phyloP scores from a whole-genome alignment of 2,329 filamentous ascomycete genomes.

The Epichloe sibirici region DNA sequence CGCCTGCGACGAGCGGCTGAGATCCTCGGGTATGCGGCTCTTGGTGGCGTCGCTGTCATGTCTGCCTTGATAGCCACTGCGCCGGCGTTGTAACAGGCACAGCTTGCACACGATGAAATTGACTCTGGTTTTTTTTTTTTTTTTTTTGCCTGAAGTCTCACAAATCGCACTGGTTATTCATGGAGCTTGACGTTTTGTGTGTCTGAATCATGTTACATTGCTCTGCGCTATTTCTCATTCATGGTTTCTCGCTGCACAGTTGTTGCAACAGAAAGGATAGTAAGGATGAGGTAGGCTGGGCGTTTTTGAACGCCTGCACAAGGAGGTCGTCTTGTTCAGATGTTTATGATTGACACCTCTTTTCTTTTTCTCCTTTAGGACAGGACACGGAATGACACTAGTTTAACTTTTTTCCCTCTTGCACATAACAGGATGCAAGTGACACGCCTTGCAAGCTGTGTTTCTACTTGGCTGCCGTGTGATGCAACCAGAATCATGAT shows the following conservation, averaged over 20 bases:
- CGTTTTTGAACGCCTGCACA: neutral
- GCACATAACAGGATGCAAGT: neutral
- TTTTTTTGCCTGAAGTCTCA: neutral
- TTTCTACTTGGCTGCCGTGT: too few species aligned
- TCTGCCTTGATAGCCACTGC: constrained; percentile 27
- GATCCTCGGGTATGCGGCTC: constrained; percentile 22
- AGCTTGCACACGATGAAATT: neutral
- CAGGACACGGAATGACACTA: neutral
- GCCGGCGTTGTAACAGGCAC: constrained; percentile 13
- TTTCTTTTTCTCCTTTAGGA: neutral
- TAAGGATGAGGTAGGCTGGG: neutral
- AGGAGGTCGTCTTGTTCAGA: neutral
- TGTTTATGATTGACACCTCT: neutral
- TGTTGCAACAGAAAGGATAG: neutral
- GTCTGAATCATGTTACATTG: neutral
- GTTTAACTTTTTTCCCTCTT: neutral
- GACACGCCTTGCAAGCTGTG: neutral
- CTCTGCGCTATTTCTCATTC: neutral
- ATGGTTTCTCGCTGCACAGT: neutral
- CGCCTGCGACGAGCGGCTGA: constrained; percentile 24
- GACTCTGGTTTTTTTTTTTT: neutral
- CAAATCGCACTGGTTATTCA: neutral
- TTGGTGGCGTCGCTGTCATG: constrained; percentile 27
- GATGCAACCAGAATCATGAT: too few species aligned
- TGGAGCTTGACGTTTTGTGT: neutral